Evolutionary conservation across 1,284 basidiomycete species (phyloP).

Genomic region (Somion occarium): DNA sequence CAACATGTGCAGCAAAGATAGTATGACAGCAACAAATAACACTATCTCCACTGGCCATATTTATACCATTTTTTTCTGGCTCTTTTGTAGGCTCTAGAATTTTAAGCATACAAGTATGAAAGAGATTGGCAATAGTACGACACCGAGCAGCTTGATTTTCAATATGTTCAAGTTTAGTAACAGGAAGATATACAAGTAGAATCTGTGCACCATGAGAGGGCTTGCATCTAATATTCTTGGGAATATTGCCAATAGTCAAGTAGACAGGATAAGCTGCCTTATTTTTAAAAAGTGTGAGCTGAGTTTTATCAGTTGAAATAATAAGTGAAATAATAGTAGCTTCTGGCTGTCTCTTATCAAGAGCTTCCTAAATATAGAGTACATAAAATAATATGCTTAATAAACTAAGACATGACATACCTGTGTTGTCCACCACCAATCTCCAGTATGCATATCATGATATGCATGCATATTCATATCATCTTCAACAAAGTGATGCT

Average conservation of each 20-base stretch:
- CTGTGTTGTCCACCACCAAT: constrained; percentile 34
- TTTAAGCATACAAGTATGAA: constrained; percentile 19
- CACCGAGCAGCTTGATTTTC: constrained; percentile 15
- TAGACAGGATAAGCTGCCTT: constrained; percentile 39
- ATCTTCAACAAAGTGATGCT: too few relatives aligned
- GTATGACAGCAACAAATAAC: constrained; percentile 18
- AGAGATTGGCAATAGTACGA: constrained; percentile 16
- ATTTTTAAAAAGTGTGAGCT: constrained; percentile 29
- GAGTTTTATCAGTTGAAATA: constrained; percentile 36
- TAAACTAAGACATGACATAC: constrained; percentile 14
- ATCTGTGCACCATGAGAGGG: constrained; percentile 31
- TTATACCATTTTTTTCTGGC: constrained; percentile 13
- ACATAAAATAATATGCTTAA: neutral
- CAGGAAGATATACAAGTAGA: constrained; percentile 36
- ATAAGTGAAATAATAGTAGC: constrained; percentile 37
- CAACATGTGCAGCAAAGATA: constrained; percentile 23
- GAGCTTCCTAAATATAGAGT: neutral
- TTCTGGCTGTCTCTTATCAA: constrained; percentile 29
- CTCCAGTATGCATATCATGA: constrained; percentile 31
- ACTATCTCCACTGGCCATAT: constrained; percentile 22
- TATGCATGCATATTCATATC: too few relatives aligned
- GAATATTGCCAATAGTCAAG: constrained; percentile 39
- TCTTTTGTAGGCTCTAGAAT: constrained; percentile 16
- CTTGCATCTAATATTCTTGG: constrained; percentile 34
- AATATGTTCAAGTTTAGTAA: constrained; percentile 27